A percentile compares a stretch with the other conserved stretches of the same genome.
These are phyloP conservation scores for Leccinellum luteum DNA, from an alignment of 768 basidiomycete genomes.

Conservation along the genomic window DNA sequence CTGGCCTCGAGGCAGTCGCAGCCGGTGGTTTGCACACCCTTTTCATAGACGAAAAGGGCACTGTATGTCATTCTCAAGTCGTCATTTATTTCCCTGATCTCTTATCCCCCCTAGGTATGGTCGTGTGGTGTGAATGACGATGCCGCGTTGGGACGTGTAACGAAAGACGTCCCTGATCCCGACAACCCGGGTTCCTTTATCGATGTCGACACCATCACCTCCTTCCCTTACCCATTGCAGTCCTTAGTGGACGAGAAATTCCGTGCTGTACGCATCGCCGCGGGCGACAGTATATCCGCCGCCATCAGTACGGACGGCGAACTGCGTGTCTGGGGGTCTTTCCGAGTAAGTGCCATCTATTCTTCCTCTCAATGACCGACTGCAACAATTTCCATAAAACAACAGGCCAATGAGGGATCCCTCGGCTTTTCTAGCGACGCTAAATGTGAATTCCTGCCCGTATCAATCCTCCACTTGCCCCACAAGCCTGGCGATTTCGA, in stretches of 20 bases:
- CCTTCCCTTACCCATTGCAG: slow-evolving; percentile 63
- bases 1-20: slow-evolving; percentile 78
- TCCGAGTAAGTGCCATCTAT: slow-evolving; percentile 59
- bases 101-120: slow-evolving; percentile 57
- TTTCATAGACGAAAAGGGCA: slow-evolving; percentile 85
- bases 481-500: slow-evolving; percentile 65
- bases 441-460: slow-evolving; percentile 66
- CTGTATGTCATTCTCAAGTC: slow-evolving; percentile 51
- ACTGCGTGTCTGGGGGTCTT: slow-evolving; percentile 85
- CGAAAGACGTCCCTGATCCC: slow-evolving; percentile 57
- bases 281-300: slow-evolving; percentile 87
- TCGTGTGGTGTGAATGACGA: slow-evolving; percentile 87
- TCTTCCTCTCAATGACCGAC: background rate
- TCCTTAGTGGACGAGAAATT: slow-evolving; percentile 75
- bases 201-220: slow-evolving; percentile 49
- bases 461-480: slow-evolving; percentile 54
- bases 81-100: background rate
- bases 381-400: slow-evolving; percentile 8
- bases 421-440: slow-evolving; percentile 77
- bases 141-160: slow-evolving; percentile 81
- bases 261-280: slow-evolving; percentile 76
- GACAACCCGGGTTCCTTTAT: slow-evolving; percentile 56
- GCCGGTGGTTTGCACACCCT: slow-evolving; percentile 90
- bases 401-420: slow-evolving; percentile 70
- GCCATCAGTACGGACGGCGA: slow-evolving; percentile 80